phyloP scores from a whole-genome alignment of 106 monocot genomes.

The Hemerocallis citrina region DNA sequence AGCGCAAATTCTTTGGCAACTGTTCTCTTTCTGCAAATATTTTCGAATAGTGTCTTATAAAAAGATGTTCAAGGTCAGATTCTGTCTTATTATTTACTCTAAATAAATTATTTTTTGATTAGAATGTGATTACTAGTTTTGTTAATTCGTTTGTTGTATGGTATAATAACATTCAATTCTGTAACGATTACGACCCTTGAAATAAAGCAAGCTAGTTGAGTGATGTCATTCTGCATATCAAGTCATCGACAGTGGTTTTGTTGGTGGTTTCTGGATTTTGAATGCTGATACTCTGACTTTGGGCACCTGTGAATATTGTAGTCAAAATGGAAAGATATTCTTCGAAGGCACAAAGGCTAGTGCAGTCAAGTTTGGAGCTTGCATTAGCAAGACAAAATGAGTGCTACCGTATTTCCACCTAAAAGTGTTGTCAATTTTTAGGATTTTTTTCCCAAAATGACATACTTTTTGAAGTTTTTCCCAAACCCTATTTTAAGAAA shows the following conservation, averaged over 20 bases:
- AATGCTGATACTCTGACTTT: neutral
- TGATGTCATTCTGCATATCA: slow-evolving; percentile 7
- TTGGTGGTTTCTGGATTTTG: neutral
- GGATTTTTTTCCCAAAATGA: neutral
- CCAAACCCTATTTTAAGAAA: neutral
- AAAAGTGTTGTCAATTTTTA: too few relatives aligned
- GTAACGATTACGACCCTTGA: neutral
- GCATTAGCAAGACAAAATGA: too few relatives aligned
- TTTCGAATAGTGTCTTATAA: too few relatives aligned
- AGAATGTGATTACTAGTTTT: too few relatives aligned
- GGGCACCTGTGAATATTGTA: neutral
- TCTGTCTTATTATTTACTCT: too few relatives aligned
- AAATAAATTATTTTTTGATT: too few relatives aligned
- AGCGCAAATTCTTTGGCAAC: too few relatives aligned
- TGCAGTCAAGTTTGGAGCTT: too few relatives aligned
- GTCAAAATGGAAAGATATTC: neutral
- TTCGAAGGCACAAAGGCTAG: neutral
- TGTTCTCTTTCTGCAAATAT: too few relatives aligned
- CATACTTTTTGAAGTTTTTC: neutral
- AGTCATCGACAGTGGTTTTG: neutral
- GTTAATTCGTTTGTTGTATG: slow-evolving; percentile 2
- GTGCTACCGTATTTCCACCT: too few relatives aligned
- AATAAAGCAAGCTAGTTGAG: slow-evolving; percentile 1
- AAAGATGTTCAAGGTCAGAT: too few relatives aligned
- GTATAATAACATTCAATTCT: neutral